Conservation (phyloP, 768 basidiomycete species). For the Dictyophora rubrovolvata region DNA sequence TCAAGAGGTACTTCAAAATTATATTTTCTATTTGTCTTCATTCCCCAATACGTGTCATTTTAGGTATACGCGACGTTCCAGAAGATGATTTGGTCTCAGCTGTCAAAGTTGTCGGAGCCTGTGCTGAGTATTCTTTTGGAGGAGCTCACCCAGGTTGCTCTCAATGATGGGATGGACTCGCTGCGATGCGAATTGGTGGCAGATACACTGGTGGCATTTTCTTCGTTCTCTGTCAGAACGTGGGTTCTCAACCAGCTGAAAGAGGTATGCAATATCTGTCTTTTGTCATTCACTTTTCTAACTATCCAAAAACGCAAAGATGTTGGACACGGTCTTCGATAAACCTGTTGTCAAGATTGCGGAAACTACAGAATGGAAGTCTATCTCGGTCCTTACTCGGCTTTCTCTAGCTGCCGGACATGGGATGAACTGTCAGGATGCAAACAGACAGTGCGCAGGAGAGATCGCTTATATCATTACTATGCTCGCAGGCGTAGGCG, state of each 20-base stretch:
- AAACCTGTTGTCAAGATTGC: conserved; percentile 51
- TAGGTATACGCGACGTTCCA: conserved; percentile 62
- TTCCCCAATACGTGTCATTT: neutral
- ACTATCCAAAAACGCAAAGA: conserved; percentile 33
- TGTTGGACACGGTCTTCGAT: conserved; percentile 60
- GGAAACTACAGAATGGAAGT: conserved; percentile 69
- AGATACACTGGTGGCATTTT: conserved; percentile 61
- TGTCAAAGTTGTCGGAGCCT: conserved; percentile 44
- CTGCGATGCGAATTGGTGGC: conserved; percentile 65
- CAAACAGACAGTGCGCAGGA: conserved; percentile 70
- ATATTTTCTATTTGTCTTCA: neutral
- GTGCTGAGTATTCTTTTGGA: conserved; percentile 68
- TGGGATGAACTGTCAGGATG: conserved; percentile 47
- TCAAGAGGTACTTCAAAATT: conserved; percentile 42
- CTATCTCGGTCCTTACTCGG: conserved; percentile 70
- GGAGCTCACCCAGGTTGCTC: conserved; percentile 70
- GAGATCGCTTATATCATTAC: conserved; percentile 75
- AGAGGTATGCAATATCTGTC: conserved; percentile 40
- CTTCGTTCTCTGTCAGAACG: conserved; percentile 69
- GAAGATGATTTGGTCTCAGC: conserved; percentile 65
- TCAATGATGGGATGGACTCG: conserved; percentile 74
- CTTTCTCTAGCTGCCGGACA: conserved; percentile 66
- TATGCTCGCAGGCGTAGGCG: conserved; percentile 61
- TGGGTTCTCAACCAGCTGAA: conserved; percentile 69
- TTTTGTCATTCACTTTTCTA: neutral